A percentile compares a stretch with the other conserved stretches of the same genome.
These are phyloP conservation scores for Abortiporus biennis DNA, from an alignment of 1,284 basidiomycete genomes.

Conservation along the genomic window DNA sequence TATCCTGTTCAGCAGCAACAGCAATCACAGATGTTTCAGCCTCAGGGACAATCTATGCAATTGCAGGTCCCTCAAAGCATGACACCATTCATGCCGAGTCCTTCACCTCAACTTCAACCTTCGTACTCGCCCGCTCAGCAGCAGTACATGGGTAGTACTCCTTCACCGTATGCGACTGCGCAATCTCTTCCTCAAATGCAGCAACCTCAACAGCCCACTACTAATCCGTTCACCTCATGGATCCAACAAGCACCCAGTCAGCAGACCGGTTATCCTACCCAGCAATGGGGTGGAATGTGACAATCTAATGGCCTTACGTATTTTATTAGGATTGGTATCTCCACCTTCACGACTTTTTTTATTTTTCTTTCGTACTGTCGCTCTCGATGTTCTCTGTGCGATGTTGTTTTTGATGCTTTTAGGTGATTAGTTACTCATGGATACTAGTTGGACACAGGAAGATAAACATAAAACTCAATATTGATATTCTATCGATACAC, in stretches of 20 bases:
- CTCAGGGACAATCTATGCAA: conserved; percentile 14
- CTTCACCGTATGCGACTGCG: conserved; percentile 9
- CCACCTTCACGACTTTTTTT: too few species aligned
- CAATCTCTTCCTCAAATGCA: conserved; percentile 12
- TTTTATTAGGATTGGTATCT: too few species aligned
- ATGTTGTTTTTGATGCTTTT: too few species aligned
- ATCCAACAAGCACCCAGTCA: conserved; percentile 17
- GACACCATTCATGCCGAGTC: conserved; percentile 17
- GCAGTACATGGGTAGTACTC: conserved; percentile 2
- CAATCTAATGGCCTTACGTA: neutral
- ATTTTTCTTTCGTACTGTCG: too few species aligned
- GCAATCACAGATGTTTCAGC: conserved; percentile 12
- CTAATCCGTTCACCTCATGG: conserved; percentile 26
- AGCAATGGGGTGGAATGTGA: conserved; percentile 13
- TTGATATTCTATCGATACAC: too few species aligned
- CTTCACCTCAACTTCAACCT: conserved; percentile 2
- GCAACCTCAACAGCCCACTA: conserved; percentile 14
- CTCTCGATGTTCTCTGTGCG: too few species aligned
- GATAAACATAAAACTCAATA: too few species aligned
- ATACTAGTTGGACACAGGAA: too few species aligned
- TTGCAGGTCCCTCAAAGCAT: conserved; percentile 10
- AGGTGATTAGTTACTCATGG: too few species aligned
- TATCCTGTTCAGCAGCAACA: neutral
- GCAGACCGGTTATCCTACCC: conserved; percentile 12
- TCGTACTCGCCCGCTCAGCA: neutral